Evolutionary conservation across 1,139 yeast genomes (phyloP), one percentile per base, ranked within the genome.

Genomic region (Pichia sp.): DNA sequence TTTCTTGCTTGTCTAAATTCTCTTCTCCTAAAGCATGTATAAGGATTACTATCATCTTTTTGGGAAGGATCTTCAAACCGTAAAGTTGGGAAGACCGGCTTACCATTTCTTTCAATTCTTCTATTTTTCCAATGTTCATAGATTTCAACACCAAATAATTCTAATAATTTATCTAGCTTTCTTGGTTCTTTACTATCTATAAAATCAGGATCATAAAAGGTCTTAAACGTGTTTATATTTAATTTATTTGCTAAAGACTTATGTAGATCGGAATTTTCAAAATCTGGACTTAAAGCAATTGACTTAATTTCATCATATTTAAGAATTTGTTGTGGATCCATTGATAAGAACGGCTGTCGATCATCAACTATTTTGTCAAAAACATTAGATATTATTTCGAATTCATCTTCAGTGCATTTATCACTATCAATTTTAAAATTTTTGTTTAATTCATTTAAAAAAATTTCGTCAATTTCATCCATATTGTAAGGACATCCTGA

Each of bases 1-100:
- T 92, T 92, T 63, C 99, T 82, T 35, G 95, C 95, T 62, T 87
- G 97, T 53, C 98, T 80, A 55, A 89, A 83, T 60, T 90, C 98
- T 64, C 99, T 84, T 57, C 97, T 80, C 60, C 99, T 78, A 69
- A 94, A 92, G 68, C 97, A 87, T 38, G 89, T 83, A 64, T 94
- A 92, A 1, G 99, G 97, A 64, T 92, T 97, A 50, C 77, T 79
- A 59, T 92, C 98, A 55, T 78, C 78, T 58, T 90, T 97, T 53
- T 89, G 96, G 46, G 78, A 79, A 22, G 87, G 87, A 56, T 87
- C 94, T 65, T 90, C 97, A 60, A 86, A 89, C 61, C 82, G 85
- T 40, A 94, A 69, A 9, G 72, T 65, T 1, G 97, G 96, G 55
- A 78, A 76, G 35, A 94, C 76, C 10, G 83, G 64, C 55, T 76